These are phyloP conservation scores for Cryphonectria nitschkei DNA, from an alignment of 2,329 filamentous ascomycete species.

Conservation along the genomic window DNA sequence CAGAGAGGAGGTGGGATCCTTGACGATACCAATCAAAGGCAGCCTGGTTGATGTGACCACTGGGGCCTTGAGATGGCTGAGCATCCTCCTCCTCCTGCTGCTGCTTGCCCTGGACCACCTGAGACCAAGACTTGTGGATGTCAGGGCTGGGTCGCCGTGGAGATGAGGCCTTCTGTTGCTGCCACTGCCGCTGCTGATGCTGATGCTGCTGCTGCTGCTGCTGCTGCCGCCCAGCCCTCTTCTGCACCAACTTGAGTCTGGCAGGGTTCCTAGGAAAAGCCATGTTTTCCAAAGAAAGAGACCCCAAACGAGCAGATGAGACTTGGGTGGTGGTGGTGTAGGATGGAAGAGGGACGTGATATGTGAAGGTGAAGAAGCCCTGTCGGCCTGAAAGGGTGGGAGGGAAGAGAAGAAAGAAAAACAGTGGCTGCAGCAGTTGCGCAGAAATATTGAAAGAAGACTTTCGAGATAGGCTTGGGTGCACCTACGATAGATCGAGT, in stretches of 20 bases:
- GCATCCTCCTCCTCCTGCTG: not conserved
- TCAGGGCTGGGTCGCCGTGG: not conserved
- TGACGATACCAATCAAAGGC: conserved; percentile 29
- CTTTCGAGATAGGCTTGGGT: conserved; percentile 16
- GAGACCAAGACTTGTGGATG: conserved; percentile 20
- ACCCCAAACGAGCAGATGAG: not conserved
- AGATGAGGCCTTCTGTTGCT: not conserved
- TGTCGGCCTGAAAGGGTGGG: not conserved
- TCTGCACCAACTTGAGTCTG: conserved; percentile 24
- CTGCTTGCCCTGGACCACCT: conserved; percentile 17
- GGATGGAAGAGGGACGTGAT: not conserved
- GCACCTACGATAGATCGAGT: conserved; percentile 67
- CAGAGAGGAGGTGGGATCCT: conserved; percentile 5
- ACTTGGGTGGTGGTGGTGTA: not conserved
- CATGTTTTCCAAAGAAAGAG: conserved; percentile 17
- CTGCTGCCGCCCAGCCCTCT: not conserved
- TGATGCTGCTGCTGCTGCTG: not conserved
- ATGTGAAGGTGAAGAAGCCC: not conserved
- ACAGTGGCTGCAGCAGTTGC: not conserved
- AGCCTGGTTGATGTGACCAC: not conserved
- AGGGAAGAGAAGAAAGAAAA: too few relatives aligned
- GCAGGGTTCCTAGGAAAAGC: not conserved
- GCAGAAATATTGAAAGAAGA: conserved; percentile 3
- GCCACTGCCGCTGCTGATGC: not conserved
- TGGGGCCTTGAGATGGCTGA: not conserved